These are phyloP conservation scores for Mycena latifolia DNA, from an alignment of 768 basidiomycete species.

Conservation along the genomic window DNA sequence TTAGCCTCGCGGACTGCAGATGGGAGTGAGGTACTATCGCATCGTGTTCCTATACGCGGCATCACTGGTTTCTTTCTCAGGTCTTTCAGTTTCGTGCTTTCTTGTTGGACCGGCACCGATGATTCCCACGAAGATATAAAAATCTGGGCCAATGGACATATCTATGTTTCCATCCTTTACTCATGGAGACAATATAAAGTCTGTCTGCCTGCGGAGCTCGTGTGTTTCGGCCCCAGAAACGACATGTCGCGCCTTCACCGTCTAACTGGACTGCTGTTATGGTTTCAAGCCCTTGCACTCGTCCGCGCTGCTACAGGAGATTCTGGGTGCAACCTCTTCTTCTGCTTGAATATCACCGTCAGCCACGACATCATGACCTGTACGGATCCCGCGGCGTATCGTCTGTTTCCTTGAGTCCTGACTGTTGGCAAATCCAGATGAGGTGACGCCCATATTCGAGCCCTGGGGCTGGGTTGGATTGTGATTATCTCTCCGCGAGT, in stretches of 20 bases:
- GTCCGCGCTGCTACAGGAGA: constrained; percentile 27
- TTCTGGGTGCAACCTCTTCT: constrained; percentile 32
- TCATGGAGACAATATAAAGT: constrained; percentile 29
- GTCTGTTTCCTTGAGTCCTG: not conserved
- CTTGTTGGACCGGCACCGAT: constrained; percentile 19
- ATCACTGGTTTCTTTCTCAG: constrained; percentile 22
- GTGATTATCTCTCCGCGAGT: constrained; percentile 44
- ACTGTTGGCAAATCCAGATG: constrained; percentile 10
- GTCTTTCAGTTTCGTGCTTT: constrained; percentile 24
- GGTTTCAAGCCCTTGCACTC: constrained; percentile 21
- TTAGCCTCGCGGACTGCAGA: not conserved
- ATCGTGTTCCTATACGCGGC: not conserved
- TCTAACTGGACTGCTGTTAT: constrained; percentile 24
- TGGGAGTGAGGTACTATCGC: not conserved
- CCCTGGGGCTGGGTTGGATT: constrained; percentile 67
- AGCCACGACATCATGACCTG: constrained; percentile 30
- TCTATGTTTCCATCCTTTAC: constrained; percentile 18
- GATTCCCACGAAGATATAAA: constrained; percentile 24
- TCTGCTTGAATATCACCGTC: constrained; percentile 32
- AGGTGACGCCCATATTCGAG: constrained; percentile 36
- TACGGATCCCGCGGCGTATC: not conserved
- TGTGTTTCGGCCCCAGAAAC: constrained; percentile 14
- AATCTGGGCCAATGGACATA: constrained; percentile 22
- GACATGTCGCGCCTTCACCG: constrained; percentile 19
- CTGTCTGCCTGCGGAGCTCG: not conserved